These are phyloP conservation scores for Lachnellula suecica DNA, from an alignment of 2,329 filamentous ascomycete species.

Conservation along the genomic window DNA sequence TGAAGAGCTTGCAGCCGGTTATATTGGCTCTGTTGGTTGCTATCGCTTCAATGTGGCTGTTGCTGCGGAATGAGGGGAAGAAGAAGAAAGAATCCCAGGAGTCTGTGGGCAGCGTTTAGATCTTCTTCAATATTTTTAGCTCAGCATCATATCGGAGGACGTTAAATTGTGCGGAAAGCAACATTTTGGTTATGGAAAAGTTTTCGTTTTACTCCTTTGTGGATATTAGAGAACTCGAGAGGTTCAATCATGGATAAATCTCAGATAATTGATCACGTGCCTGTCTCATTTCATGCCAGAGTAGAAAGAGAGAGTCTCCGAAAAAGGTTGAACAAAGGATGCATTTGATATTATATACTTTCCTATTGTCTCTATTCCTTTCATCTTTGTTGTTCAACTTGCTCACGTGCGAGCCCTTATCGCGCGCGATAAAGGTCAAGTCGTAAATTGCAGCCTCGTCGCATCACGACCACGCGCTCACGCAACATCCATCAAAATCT, in stretches of 20 bases:
- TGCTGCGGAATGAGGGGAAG: constrained; percentile 6
- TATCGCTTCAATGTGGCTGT: constrained; percentile 18
- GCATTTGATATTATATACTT: no score
- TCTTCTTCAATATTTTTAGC: neutral
- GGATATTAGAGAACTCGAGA: neutral
- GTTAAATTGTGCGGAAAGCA: neutral
- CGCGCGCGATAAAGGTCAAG: neutral
- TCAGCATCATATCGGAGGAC: neutral
- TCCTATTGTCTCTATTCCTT: neutral
- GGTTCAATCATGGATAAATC: neutral
- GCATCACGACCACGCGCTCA: neutral
- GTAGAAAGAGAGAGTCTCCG: no score
- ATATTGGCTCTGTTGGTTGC: constrained; percentile 46
- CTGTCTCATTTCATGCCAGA: no score
- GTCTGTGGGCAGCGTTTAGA: neutral
- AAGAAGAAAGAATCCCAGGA: neutral
- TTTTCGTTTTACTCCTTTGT: neutral
- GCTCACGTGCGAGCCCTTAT: neutral
- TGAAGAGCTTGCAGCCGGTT: constrained; percentile 56
- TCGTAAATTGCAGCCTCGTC: neutral
- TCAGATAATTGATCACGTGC: no score
- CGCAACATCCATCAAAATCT: neutral
- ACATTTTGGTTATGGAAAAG: neutral
- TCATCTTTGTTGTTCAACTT: no score
- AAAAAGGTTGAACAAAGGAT: no score